A percentile compares a stretch with the other conserved stretches of the same genome.
These are phyloP conservation scores for Penicillium chermesinum DNA, from an alignment of 495 filamentous ascomycete genomes.

Conservation along the genomic window DNA sequence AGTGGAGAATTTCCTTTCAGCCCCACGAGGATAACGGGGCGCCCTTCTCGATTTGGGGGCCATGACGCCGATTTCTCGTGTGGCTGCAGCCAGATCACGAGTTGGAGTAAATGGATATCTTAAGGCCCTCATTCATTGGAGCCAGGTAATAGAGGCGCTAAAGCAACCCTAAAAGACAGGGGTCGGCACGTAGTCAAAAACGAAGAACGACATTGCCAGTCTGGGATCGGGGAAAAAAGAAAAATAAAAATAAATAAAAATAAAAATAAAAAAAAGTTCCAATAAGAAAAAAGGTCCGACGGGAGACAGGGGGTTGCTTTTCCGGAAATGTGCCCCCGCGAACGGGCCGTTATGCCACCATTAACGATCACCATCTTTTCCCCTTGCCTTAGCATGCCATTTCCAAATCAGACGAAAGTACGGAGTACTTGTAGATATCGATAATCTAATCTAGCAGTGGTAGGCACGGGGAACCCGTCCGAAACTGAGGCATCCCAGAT, in stretches of 20 bases:
- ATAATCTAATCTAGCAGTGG: not conserved
- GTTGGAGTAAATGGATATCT: not conserved
- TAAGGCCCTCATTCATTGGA: not conserved
- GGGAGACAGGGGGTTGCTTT: conserved; percentile 2
- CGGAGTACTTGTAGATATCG: not conserved
- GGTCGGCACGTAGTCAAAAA: too few species aligned
- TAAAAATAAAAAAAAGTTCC: conserved; percentile 2
- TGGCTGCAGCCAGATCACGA: conserved; percentile 7
- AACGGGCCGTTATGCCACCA: conserved; percentile 16
- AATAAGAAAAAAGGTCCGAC: conserved; percentile 10
- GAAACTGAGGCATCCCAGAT: too few species aligned
- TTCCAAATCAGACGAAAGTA: too few species aligned
- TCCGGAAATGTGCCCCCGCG: conserved; percentile 19
- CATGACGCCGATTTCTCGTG: conserved; percentile 11
- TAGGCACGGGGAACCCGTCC: not conserved
- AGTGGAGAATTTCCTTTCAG: conserved; percentile 16
- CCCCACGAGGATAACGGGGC: conserved; percentile 17
- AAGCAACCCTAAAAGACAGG: too few species aligned
- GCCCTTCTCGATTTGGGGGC: conserved; percentile 17
- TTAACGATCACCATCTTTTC: conserved; percentile 4
- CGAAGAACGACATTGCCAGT: too few species aligned
- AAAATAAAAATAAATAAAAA: not conserved
- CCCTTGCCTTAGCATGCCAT: too few species aligned
- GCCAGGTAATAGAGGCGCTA: too few species aligned
- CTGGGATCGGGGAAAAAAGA: not conserved